Evolutionary conservation across 2,329 filamentous ascomycete genomes (phyloP), one percentile per base, ranked within the genome.

Genomic region (Neonectria ditissima): DNA sequence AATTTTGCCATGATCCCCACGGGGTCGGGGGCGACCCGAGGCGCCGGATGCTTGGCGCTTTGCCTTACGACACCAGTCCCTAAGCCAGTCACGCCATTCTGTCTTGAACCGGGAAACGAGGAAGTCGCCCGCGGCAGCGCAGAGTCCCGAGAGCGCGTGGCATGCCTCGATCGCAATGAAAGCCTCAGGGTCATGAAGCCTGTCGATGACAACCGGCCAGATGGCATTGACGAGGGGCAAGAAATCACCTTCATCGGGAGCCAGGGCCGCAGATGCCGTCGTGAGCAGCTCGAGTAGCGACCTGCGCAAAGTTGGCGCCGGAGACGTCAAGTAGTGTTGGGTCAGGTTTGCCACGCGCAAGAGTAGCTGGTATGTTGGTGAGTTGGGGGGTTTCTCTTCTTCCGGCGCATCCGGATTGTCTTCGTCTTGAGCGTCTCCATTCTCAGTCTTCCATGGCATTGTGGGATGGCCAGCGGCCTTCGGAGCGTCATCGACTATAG

Each of bases 301-400:
- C 30, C 89, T 89, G 43, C 95, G 90, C 9, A 99, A 85, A 11
- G 88, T 87, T 0, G 94, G 89, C 0, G 93, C 94, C 0, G 92
- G 90, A 0, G 93, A 94, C 6, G 95, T 94, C 11, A 99, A 86
- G 77, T 97, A 96, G 75, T 97, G 91, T 74, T 97, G 94, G 5
- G 94, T 95, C 1, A 97, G 88, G 52, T 87, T 87, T 24, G 94
- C 89, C 60, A 99, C 96, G 61, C 90, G 91, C 34, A 93, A 85
- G 4, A 98, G 87, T 11, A 97, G 85, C n/a, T 84, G 84, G 77
- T 97, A 97, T 0, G 92, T 92, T 68, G 92, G 91, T 48, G 91
- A 92, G 37, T 90, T 89, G n/a, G 89, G 88, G 20, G 86, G 83
- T 61, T 87, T 85, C 77, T 91, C 84, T 45, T 78, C 75, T 18